Evolutionary conservation across 345 rosid genomes (phyloP), one percentile per base, ranked within the genome.

Genomic region (Litchi chinensis): DNA sequence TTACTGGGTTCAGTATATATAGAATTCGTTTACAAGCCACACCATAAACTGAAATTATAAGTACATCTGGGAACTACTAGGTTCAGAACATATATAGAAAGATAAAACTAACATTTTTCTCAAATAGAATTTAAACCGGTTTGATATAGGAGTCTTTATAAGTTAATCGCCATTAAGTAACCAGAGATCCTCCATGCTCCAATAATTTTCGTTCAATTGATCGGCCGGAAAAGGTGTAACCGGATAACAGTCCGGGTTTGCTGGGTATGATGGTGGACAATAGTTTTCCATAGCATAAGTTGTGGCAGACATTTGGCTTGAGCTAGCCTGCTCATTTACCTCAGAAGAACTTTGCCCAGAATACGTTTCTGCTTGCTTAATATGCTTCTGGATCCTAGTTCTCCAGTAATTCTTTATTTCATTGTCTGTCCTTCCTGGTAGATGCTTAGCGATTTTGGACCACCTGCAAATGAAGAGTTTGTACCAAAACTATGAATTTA

Each of bases 371-470:
- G 79, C 82, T 76, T 89, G 95, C 79, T 93, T 92, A 13, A 91
- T 90, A 56, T 94, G 96, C 77, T 97, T 94, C 87, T 97, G 98
- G 79, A 97, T 92, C 81, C 93, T 87, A 3, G 98, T 94, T 83
- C 99, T 94, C 98, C 99, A 97, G 71, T 85, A 97, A 22, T 97
- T 97, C 81, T 97, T 97, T 77, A 97, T 97, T 67, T 97, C 99
- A 65, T 97, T 97, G 77, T 97, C 99, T 0, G 99, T 97, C 85
- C 99, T 93, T 74, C 99, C 99, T 9, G 98, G 98, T 12, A 97
- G 86, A 77, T 93, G 98, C 87, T 97, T 97, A 0, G 98, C 99
- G 12, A 97, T 97, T 84, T 97, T 93, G 0, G 97, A 93, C 97
- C 97, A 93, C 88, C 97, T 93, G 76, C 48, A 62, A 6, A 15